Percentiles rank a stretch among this genome's conserved stretches.
These are phyloP conservation scores for Nematodospora valgi DNA, from an alignment of 805 yeast genomes.

Conservation along the genomic window DNA sequence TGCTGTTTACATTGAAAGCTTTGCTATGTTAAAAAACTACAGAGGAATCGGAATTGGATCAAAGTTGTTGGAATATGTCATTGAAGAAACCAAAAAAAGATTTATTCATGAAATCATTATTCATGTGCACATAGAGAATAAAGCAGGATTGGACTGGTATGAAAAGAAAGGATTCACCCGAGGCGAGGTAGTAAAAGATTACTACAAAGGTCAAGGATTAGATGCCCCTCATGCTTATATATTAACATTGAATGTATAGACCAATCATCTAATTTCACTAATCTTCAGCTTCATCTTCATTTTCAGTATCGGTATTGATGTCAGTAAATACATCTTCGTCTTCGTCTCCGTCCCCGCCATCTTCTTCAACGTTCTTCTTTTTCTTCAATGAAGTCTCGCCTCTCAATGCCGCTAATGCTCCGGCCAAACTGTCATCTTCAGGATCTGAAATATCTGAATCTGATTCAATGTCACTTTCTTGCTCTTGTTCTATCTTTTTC, in stretches of 20 bases:
- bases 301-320: conserved; percentile 45
- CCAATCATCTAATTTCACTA: neutral
- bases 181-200: conserved; percentile 37
- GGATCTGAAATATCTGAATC: conserved; percentile 63
- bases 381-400: conserved; percentile 53
- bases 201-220: conserved; percentile 46
- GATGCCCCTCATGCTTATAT: conserved; percentile 47
- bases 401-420: conserved; percentile 66
- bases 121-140: conserved; percentile 50
- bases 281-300: conserved; percentile 23
- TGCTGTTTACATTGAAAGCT: conserved; percentile 58
- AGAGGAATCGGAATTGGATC: conserved; percentile 60
- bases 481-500: conserved; percentile 19
- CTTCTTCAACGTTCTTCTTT: conserved; percentile 17
- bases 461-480: conserved; percentile 39
- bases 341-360: conserved; percentile 34
- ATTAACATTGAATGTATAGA: conserved; percentile 28
- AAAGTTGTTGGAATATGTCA: conserved; percentile 53
- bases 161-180: conserved; percentile 44
- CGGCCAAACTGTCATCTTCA: conserved; percentile 72
- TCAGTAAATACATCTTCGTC: conserved; percentile 41
- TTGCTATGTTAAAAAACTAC: conserved; percentile 68
- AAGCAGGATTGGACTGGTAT: conserved; percentile 49
- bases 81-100: conserved; percentile 51
- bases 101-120: conserved; percentile 51